Evolutionary conservation across 148 eudicot genomes (phyloP).

Genomic region (Cornus kousa): DNA sequence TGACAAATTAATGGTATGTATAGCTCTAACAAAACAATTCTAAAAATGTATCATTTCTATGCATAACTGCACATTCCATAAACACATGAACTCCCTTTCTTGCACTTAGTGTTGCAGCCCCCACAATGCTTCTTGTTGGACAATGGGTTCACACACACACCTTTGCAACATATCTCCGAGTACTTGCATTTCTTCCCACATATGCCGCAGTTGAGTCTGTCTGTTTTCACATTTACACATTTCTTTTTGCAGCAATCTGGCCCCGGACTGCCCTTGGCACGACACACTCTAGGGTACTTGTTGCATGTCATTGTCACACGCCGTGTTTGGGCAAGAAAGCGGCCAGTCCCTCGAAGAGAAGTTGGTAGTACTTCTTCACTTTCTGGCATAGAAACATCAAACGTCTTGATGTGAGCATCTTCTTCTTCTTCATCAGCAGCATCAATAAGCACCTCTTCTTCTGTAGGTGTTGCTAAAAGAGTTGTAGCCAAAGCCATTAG

Average conservation of each 20-base stretch:
- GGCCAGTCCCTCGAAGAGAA: not conserved
- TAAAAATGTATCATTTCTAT: not conserved
- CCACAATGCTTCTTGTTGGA: not conserved
- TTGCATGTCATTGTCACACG: not conserved
- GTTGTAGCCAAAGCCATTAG: slow-evolving; percentile 18
- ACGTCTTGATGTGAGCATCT: not conserved
- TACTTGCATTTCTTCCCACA: not conserved
- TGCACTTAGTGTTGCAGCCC: not conserved
- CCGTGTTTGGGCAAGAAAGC: not conserved
- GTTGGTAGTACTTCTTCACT: not conserved
- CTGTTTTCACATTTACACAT: not conserved
- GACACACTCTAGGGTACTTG: not conserved
- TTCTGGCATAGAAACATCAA: not conserved
- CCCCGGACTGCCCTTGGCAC: not conserved
- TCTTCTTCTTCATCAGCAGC: not conserved
- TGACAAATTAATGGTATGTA: too few relatives aligned
- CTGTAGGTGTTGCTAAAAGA: slow-evolving; percentile 5
- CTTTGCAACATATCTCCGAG: not conserved
- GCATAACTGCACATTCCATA: slow-evolving; percentile 3
- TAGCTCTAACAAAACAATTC: too few relatives aligned
- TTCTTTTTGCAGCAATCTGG: not conserved
- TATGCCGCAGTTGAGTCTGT: not conserved
- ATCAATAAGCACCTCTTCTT: not conserved
- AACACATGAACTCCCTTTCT: not conserved
- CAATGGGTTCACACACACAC: not conserved